phyloP scores from a whole-genome alignment of 495 filamentous ascomycete genomes.

The Glutinoglossum americanum region DNA sequence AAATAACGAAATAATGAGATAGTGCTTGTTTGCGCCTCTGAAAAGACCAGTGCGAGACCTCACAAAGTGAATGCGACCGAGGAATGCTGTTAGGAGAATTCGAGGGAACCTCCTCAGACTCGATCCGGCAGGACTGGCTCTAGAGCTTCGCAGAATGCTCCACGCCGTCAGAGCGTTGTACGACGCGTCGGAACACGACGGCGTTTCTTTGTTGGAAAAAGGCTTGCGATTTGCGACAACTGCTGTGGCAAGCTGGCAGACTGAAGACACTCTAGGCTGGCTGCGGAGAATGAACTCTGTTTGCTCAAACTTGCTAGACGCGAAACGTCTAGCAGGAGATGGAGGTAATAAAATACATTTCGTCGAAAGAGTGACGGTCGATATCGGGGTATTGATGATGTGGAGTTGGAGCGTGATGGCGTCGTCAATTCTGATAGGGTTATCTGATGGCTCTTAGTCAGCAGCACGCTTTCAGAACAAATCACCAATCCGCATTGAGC shows the following conservation, averaged over 20 bases:
- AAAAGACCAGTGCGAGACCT: neutral
- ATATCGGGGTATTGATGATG: conserved; percentile 7
- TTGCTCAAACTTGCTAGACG: conserved; percentile 18
- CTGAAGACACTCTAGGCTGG: conserved; percentile 4
- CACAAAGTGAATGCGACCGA: neutral
- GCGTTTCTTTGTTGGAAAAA: neutral
- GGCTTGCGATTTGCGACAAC: conserved; percentile 7
- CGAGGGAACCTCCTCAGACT: neutral
- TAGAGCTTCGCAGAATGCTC: neutral
- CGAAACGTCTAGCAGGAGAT: conserved; percentile 19
- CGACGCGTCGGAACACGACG: neutral
- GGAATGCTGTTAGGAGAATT: neutral
- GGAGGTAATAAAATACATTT: neutral
- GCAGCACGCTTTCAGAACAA: neutral
- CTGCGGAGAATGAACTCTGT: conserved; percentile 6
- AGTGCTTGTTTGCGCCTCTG: neutral
- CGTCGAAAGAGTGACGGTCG: conserved; percentile 7
- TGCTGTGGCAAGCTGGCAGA: neutral
- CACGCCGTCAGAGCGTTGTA: neutral
- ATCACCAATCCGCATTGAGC: neutral
- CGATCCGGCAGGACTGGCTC: neutral
- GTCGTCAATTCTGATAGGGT: conserved; percentile 4
- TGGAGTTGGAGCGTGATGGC: conserved; percentile 2
- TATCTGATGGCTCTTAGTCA: neutral
- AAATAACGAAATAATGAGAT: neutral